Evolutionary conservation across 179 eudicot species (phyloP), one percentile per base, ranked within the genome.

Genomic region (Pouteria campechiana): DNA sequence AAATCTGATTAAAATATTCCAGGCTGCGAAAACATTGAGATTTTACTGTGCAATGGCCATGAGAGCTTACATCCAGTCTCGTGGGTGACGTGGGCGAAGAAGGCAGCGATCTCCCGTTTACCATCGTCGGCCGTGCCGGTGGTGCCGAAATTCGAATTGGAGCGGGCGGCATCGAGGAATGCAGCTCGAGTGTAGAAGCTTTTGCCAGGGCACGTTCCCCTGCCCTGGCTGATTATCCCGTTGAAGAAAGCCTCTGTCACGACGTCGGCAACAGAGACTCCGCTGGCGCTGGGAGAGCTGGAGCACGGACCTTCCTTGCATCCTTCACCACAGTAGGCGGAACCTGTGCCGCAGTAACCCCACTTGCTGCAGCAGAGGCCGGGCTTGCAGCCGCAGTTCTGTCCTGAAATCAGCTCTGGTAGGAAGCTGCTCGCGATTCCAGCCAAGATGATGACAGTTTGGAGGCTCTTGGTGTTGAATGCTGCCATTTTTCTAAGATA

Each of bases 201-300:
- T 37, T 51, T 66, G 7, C 72, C 72, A 1, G 48, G 54, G 13
- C 72, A 66, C 17, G 41, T 18, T 0, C 44, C 23, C 2, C 7
- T 50, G 2, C 62, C 65, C 18, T 66, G 57, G 37, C 40, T 34
- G 1, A 52, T 35, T 12, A 66, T 66, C 11, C 55, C 67, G 10
- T 60, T 41, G 9, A 66, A 66, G 44, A 66, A 66, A 0, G 49
- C 28, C 5, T 49, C 58, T 1, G 72, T 66, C n/a, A 66, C 72
- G 9, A 60, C 32, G 25, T 41, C 44, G 2, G 21, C 35, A 15
- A 49, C 56, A 0, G 22, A 21, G 3, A 44, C 63, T 18, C 46
- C 43, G 16, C 54, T 57, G 1, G 17, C 12, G 0, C 41, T 40
- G 13, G 51, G 39, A 2, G 57, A 30, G 3, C 25, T 12, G 14